Percentiles rank a stretch among this genome's conserved stretches.
Conservation (phyloP, 345 rosid species). For the Gossypium anomalum region DNA sequence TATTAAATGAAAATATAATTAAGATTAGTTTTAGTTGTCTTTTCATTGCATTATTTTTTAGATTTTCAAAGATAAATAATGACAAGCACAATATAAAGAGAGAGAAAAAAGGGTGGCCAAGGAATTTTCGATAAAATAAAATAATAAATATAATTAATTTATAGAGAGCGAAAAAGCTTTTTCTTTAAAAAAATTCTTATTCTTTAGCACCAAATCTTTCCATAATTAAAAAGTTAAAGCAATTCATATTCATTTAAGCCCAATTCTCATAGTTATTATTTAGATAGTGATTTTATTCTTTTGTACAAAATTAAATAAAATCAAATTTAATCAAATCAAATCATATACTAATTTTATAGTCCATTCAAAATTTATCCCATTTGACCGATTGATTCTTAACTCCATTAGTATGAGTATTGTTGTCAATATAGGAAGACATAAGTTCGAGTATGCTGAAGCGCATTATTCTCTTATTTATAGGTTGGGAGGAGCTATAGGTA, state of each 20-base stretch:
- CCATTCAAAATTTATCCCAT: no score
- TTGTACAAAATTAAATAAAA: no score
- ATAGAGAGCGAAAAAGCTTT: background rate
- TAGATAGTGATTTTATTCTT: background rate
- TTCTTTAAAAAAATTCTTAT: conserved; percentile 29
- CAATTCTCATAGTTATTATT: background rate
- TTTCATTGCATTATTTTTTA: conserved; percentile 22
- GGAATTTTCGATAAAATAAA: background rate
- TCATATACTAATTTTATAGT: no score
- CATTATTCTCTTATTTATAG: no score
- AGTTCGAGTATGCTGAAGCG: no score
- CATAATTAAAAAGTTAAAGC: conserved; percentile 4
- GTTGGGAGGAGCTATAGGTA: no score
- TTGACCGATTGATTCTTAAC: no score
- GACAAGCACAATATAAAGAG: background rate
- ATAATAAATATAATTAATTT: conserved; percentile 20
- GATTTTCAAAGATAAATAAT: no score
- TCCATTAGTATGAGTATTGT: fast-evolving
- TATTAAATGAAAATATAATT: no score
- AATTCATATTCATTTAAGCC: background rate
- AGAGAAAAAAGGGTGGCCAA: background rate
- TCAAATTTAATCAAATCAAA: no score
- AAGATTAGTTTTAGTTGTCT: background rate
- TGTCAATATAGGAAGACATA: no score
- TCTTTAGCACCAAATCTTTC: conserved; percentile 36